phyloP scores from a whole-genome alignment of 179 eudicot genomes.

The Silene noctiflora region DNA sequence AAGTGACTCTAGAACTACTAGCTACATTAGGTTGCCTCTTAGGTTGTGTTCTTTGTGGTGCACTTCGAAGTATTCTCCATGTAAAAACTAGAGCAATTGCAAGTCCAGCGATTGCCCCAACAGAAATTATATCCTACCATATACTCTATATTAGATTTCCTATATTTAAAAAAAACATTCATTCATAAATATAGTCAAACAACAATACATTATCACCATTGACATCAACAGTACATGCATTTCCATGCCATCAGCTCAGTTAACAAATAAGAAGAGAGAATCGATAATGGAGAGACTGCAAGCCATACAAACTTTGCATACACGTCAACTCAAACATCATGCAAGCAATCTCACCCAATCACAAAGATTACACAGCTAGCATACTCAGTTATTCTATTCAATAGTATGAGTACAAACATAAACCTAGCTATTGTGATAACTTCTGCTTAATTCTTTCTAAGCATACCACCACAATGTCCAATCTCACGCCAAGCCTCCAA shows the following conservation, averaged over 20 bases:
- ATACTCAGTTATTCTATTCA: background rate
- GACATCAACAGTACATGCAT: no score
- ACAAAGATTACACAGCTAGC: background rate
- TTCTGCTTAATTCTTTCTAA: background rate
- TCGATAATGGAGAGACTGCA: background rate
- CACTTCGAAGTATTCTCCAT: constrained; percentile 64
- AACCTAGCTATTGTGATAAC: background rate
- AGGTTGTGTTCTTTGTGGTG: constrained; percentile 68
- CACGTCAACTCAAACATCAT: background rate
- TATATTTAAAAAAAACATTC: background rate
- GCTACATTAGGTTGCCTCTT: constrained; percentile 57
- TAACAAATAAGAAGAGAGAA: constrained; percentile 1
- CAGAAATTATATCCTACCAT: constrained; percentile 61
- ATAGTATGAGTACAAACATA: background rate
- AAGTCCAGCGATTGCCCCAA: constrained; percentile 82
- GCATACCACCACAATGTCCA: background rate
- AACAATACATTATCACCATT: background rate
- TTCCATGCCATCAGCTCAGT: background rate
- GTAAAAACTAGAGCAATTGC: constrained; percentile 77
- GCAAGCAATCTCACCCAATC: no score
- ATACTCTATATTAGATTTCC: constrained; percentile 14
- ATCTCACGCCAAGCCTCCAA: background rate
- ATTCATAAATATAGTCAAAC: background rate
- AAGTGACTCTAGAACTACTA: constrained; percentile 50
- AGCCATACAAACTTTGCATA: background rate